Evolutionary conservation across 306 rosid species (phyloP).

Genomic region (Quercus ilex): DNA sequence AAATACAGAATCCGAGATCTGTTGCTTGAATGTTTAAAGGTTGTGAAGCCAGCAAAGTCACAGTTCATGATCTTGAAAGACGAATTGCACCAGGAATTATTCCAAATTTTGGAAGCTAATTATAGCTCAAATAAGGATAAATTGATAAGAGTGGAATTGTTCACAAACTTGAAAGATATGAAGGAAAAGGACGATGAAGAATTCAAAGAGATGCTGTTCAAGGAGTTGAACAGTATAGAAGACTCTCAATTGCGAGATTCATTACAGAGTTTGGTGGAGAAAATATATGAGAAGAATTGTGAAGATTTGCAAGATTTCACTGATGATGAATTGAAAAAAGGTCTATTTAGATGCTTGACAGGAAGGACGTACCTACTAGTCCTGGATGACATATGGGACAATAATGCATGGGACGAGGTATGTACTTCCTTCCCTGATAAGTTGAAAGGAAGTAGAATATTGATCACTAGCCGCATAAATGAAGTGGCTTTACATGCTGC

Average conservation of each 20-base stretch:
- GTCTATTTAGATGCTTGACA: neutral
- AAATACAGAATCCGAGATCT: neutral
- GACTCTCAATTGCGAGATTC: too few relatives aligned
- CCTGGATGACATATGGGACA: neutral
- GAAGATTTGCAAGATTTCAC: too few relatives aligned
- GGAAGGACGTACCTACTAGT: neutral
- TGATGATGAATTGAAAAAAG: neutral
- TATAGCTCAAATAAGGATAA: too few relatives aligned
- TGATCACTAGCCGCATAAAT: neutral
- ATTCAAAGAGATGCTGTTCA: too few relatives aligned
- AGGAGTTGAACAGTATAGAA: too few relatives aligned
- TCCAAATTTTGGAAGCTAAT: too few relatives aligned
- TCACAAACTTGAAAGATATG: too few relatives aligned
- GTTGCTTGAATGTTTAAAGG: neutral
- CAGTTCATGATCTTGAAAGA: neutral
- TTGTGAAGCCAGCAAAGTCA: neutral
- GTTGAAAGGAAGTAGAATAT: neutral
- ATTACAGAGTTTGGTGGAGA: accelerated
- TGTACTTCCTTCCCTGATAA: neutral
- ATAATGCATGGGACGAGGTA: neutral
- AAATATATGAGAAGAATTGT: too few relatives aligned
- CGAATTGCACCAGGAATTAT: too few relatives aligned
- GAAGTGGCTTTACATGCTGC: neutral
- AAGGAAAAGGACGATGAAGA: too few relatives aligned
- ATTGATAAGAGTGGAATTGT: too few relatives aligned